phyloP scores from a whole-genome alignment of 2,329 filamentous ascomycete genomes.

The Fusarium proliferatum region DNA sequence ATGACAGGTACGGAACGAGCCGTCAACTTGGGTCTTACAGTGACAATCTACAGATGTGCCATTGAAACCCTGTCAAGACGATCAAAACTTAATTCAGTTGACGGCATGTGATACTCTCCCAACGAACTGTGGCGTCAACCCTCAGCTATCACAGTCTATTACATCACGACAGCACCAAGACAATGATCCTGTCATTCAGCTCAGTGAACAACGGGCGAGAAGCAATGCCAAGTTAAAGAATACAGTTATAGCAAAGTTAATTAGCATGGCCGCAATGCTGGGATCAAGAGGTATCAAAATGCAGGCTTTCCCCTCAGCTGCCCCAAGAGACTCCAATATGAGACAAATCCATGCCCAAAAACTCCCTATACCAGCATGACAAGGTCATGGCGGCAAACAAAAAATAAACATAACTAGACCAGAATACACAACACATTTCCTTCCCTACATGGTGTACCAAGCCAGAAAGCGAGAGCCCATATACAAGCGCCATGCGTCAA shows the following conservation, averaged over 20 bases:
- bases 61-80: neutral
- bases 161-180: conserved; percentile 7
- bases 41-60: neutral
- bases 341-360: conserved; percentile 16
- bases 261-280: conserved; percentile 21
- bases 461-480: conserved; percentile 14
- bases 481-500: conserved; percentile 33
- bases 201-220: neutral
- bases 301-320: conserved; percentile 26
- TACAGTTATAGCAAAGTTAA: neutral
- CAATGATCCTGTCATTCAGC: neutral
- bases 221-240: neutral
- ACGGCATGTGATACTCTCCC: neutral
- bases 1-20: conserved; percentile 3
- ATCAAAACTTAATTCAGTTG: conserved; percentile 4
- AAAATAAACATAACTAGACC: conserved; percentile 12
- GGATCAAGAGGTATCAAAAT: conserved; percentile 28
- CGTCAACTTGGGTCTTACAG: neutral
- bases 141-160: neutral
- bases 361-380: conserved; percentile 19
- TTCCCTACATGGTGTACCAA: conserved; percentile 12
- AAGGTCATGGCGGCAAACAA: neutral
- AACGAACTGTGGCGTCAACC: neutral
- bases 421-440: conserved; percentile 3
- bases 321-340: conserved; percentile 4